phyloP scores from a whole-genome alignment of 768 basidiomycete species.

The Pleurotus platypus region DNA sequence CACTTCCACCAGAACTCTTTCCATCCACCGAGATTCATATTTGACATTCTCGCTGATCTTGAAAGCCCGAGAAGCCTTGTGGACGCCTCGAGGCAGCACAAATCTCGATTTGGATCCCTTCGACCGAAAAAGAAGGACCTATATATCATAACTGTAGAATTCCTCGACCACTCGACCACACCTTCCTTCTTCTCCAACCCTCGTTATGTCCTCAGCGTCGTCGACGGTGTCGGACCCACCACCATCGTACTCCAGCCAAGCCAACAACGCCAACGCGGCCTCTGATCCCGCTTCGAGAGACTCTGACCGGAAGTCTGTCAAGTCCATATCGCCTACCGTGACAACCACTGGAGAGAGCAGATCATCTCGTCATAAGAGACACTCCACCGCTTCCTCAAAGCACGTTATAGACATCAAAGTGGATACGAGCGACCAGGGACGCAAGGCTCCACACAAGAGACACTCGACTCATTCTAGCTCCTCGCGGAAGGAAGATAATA shows the following conservation, averaged over 20 bases:
- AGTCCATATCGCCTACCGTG: conserved; percentile 1
- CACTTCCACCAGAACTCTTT: neutral
- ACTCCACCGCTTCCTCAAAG: neutral
- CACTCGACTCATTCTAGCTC: conserved; percentile 16
- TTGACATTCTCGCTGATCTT: conserved; percentile 7
- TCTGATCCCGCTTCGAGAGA: neutral
- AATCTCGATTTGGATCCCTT: conserved; percentile 8
- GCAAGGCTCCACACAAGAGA: conserved; percentile 22
- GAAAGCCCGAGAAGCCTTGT: conserved; percentile 6
- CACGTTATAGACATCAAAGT: neutral
- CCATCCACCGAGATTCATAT: conserved; percentile 5
- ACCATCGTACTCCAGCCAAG: conserved; percentile 3
- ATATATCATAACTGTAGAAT: neutral
- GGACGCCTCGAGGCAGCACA: conserved; percentile 7
- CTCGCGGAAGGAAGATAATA: conserved; percentile 18
- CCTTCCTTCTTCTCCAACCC: conserved; percentile 2
- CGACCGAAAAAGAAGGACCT: neutral
- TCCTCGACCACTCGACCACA: neutral
- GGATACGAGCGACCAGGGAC: conserved; percentile 10
- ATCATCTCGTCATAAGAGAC: conserved; percentile 4
- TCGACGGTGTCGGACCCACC: conserved; percentile 2
- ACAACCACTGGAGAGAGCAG: conserved; percentile 1
- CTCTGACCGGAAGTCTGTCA: conserved; percentile 1
- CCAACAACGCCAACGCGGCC: neutral
- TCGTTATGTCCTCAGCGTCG: conserved; percentile 15